These are phyloP conservation scores for Nemania sp. DNA, from an alignment of 2,329 filamentous ascomycete species.

Conservation along the genomic window DNA sequence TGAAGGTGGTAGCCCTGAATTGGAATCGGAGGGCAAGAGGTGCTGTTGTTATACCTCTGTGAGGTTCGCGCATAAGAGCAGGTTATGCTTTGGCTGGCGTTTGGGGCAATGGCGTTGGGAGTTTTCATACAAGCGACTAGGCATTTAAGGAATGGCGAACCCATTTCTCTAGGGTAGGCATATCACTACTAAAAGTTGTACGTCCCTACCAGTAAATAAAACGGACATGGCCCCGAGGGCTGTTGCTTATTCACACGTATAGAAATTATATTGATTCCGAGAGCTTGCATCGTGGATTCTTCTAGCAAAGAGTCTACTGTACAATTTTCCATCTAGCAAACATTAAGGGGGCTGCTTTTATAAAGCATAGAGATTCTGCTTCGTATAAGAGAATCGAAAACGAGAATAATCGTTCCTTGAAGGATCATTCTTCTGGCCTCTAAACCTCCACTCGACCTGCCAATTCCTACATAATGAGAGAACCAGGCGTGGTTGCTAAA, in stretches of 20 bases:
- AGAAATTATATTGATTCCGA: neutral
- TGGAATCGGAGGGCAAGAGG: neutral
- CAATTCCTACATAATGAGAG: neutral
- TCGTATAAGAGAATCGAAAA: neutral
- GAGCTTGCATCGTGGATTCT: no score
- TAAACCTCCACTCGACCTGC: neutral
- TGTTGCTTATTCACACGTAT: neutral
- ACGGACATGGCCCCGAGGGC: neutral
- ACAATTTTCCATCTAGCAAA: no score
- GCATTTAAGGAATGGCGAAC: slow-evolving; percentile 10
- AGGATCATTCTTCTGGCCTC: neutral
- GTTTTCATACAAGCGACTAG: slow-evolving; percentile 23
- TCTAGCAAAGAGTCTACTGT: no score
- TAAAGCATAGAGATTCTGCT: neutral
- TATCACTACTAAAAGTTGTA: slow-evolving; percentile 7
- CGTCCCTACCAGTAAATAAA: neutral
- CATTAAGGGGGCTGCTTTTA: neutral
- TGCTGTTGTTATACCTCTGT: slow-evolving; percentile 10
- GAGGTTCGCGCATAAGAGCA: neutral
- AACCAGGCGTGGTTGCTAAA: neutral
- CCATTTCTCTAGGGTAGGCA: neutral
- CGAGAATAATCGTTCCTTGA: neutral
- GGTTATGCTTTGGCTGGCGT: slow-evolving; percentile 27
- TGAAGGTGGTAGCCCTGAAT: neutral
- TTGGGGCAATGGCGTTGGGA: slow-evolving; percentile 29